Evolutionary conservation across 2,329 filamentous ascomycete species (phyloP), one percentile per base, ranked within the genome.

Genomic region (Colletotrichum sp.): DNA sequence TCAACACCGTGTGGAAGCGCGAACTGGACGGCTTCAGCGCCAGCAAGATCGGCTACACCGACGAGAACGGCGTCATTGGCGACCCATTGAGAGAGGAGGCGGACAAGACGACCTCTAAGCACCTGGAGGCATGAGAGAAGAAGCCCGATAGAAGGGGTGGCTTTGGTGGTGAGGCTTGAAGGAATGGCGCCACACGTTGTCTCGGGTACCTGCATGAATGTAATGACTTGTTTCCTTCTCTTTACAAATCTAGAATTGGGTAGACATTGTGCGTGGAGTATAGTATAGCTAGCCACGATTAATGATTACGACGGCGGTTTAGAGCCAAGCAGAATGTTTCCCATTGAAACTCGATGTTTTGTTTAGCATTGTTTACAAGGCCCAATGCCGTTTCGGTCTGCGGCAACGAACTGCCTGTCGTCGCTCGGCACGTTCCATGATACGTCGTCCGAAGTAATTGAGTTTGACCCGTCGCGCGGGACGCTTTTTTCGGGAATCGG

Each of bases 1-100:
- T 93, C 76, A 95, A 95, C 83, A 77, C 74, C 5, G 18, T 73
- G 18, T 77, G 70, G 69, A 77, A 65, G 69, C 49, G 60, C 21
- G 76, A 77, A 69, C 57, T 74, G 36, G 73, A 74, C 30, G 66
- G 74, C 28, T 76, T 69, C 74, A 72, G 76, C 66, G 69, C 36
- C 12, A 74, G 69, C 59, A 67, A 74, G 62, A 76, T 77, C 21
- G 76, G 69, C 32, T 65, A 76, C 39, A 66, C 60, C 7, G 65
- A 76, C 62, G 65, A 70, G 59, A 60, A 66, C 15, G 74, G 74
- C 5, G 55, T 70, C n/a, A 76, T 75, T 21, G 71, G 71, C 26
- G 71, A 76, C 32, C 70, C 74, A 15, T 39, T 55, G 26, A 28
- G 69, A 15, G 71, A 73, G 32, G 65, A 75, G 34, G 16, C 44